Base-by-base conservation (phyloP, 345 rosid genomes). In the Angophora floribunda region DNA sequence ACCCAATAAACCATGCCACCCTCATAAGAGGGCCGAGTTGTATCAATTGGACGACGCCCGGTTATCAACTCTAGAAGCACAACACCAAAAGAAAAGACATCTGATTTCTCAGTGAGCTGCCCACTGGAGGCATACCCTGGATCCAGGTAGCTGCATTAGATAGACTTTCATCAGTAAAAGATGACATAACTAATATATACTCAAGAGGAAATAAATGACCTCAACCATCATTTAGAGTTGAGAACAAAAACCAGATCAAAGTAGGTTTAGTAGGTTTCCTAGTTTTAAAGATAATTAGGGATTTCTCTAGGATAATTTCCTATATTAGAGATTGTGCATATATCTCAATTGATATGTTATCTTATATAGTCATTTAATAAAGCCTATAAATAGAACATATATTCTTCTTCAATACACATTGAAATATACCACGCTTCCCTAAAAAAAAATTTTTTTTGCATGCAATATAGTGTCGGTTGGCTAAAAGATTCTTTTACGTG, bases 1-100 rank as follows among this genome's bases (percentile, higher is more conserved):
- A 97, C 99, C 99, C 99, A 97, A 88, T 96, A 97, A 89, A 96
- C 98, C 41, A 96, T 91, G 92, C 97, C 93, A 84, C 96, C 97
- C 87, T 94, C 99, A 89, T 90, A 89, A 92, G 88, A 93, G 55
- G 94, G 88, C 49, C 91, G 92, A 59, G 91, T 86, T 84, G 85
- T 86, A 88, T 94, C 96, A 86, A 94, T 92, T 26, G 99, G 98
- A 24, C 99, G 93, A 2, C 93, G 94, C 26, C 99, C 99, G 4
- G 97, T 94, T 59, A 97, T 94, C 91, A 97, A 87, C 93, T 97
- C 99, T 30, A 96, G 93, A 87, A 97, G 97, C 93, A 97, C 95
- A 22, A 96, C 96, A 84, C 99, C 98, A 61, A 94, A 96, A 19
- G 99, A 97, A 91, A 94, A 97, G 36, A 96, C 96, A 86, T 97